Conservation (phyloP, 1,284 basidiomycete species). For the Pholiota adiposa region DNA sequence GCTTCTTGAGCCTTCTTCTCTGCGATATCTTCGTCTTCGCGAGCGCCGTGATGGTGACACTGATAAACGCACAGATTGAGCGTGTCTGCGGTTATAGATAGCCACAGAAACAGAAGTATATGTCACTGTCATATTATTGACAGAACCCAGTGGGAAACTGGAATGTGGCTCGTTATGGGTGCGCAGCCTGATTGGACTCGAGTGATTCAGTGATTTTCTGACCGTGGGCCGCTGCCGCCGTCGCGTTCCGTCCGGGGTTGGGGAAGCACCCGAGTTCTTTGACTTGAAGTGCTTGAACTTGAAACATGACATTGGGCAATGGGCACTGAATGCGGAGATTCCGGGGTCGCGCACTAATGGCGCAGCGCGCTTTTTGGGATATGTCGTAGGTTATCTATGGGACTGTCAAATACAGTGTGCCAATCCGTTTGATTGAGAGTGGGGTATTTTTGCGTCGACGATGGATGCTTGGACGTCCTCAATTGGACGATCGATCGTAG, state of each 20-base stretch:
- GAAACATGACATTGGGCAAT: background rate
- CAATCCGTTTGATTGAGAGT: background rate
- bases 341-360: background rate
- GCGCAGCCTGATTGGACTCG: too few relatives aligned
- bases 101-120: too few relatives aligned
- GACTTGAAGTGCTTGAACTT: background rate
- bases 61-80: background rate
- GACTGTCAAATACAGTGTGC: background rate
- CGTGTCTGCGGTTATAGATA: background rate
- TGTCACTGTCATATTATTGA: too few relatives aligned
- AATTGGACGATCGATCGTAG: too few relatives aligned
- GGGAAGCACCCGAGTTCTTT: too few relatives aligned
- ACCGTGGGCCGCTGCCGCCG: too few relatives aligned
- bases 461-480: too few relatives aligned
- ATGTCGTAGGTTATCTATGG: too few relatives aligned
- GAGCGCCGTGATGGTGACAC: background rate
- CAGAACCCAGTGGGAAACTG: too few relatives aligned
- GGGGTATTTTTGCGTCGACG: too few relatives aligned
- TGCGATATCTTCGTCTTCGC: constrained; percentile 3
- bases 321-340: background rate
- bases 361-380: too few relatives aligned
- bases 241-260: background rate
- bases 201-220: background rate
- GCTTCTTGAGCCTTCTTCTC: background rate
- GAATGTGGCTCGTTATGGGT: too few relatives aligned